These are phyloP conservation scores for Sugiyamaella qingdaonensis DNA, from an alignment of 805 yeast species.

Conservation along the genomic window DNA sequence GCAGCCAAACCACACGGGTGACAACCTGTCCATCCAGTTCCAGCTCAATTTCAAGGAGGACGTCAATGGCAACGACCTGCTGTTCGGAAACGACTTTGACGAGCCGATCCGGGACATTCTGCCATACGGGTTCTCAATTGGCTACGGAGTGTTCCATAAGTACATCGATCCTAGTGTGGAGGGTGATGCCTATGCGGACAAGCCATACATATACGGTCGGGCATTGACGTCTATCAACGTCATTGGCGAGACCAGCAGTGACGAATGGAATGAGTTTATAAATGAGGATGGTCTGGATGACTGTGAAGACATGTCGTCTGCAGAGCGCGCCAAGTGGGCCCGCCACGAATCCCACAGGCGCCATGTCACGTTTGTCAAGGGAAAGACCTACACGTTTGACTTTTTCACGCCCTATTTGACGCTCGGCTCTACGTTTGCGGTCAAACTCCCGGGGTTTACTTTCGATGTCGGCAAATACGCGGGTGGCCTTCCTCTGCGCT, in stretches of 20 bases:
- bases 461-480: conserved; percentile 36
- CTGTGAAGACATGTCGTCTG: conserved; percentile 14
- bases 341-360: conserved; percentile 37
- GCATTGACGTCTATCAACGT: conserved; percentile 55
- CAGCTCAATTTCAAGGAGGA: conserved; percentile 38
- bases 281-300: conserved; percentile 1
- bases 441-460: conserved; percentile 48
- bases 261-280: conserved; percentile 4
- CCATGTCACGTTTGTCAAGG: conserved; percentile 39
- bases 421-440: conserved; percentile 46
- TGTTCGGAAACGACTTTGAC: conserved; percentile 68
- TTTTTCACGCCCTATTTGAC: conserved; percentile 54
- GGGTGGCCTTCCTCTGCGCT: conserved; percentile 35
- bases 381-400: conserved; percentile 42
- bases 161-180: conserved; percentile 60
- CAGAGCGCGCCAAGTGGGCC: conserved; percentile 45
- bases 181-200: conserved; percentile 57
- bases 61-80: conserved; percentile 49
- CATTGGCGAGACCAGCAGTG: conserved; percentile 25
- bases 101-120: conserved; percentile 53
- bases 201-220: conserved; percentile 61
- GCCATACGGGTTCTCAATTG: conserved; percentile 54
- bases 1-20: conserved; percentile 23
- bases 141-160: conserved; percentile 52
- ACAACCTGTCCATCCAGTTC: conserved; percentile 37